Evolutionary conservation across 2,329 filamentous ascomycete species (phyloP), one percentile per base, ranked within the genome.

Genomic region (Phialophora tarda): DNA sequence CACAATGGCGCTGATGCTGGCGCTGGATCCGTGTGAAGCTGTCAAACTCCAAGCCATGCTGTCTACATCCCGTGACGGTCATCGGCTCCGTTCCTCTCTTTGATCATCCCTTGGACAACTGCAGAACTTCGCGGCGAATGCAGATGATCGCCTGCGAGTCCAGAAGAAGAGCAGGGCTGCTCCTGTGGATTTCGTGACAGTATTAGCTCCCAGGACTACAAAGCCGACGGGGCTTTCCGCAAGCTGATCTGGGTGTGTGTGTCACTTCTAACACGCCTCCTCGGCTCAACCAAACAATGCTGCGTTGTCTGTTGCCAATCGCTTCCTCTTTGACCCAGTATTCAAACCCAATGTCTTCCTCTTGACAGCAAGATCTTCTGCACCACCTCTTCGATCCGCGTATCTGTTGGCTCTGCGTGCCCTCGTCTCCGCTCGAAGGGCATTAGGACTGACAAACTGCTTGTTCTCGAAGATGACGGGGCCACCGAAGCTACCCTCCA

Each of bases 401-500:
- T 96, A 94, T 72, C 88, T 88, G 57, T 87, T 86, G 0, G 93
- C 92, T 83, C 92, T 93, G 72, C 86, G 83, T 79, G 87, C 83
- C 73, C 92, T 85, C 72, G 96, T 79, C 70, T 98, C 95, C 48
- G 92, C 84, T 71, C 95, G 86, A 70, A 98, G 88, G 80, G 97
- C 92, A 86, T 99, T 99, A 10, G 95, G 95, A 72, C 91, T 95
- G 62, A 99, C 91, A 74, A 97, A 99, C 78, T 97, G 90, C 84
- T 92, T 95, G 83, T 98, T 98, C 83, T 98, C 92, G 81, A 96
- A 99, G 75, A 99, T 96, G 71, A 98, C 92, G 2, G 95, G 94
- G 0, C 95, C 95, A 62, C 94, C 94, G 73, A 99, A 98, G 68
- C 91, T 93, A 51, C 92, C 93, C 78, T 99, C 95, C 73, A 96